Percentiles rank a stretch among this genome's conserved stretches.
phyloP scores from a whole-genome alignment of 2,329 filamentous ascomycete species.

The Geosmithia morbida region DNA sequence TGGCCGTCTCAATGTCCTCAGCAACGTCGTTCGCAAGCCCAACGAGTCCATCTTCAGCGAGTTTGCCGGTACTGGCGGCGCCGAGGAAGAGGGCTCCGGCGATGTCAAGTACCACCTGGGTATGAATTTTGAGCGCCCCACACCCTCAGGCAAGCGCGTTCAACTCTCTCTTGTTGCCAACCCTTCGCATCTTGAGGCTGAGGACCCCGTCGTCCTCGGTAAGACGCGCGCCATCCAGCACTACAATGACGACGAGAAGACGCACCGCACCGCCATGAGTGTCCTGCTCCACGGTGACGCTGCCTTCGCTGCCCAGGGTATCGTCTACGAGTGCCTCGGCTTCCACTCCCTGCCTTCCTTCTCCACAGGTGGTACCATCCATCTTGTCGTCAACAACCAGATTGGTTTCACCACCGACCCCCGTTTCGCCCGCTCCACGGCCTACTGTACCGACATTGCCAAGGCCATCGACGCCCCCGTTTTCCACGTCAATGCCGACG shows the following conservation, averaged over 20 bases:
- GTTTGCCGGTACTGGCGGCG: constrained; percentile 77
- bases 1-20: constrained; percentile 93
- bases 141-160: constrained; percentile 96
- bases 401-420: constrained; percentile 99
- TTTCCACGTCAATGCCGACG: constrained; percentile 98
- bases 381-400: constrained; percentile 98
- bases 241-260: constrained; percentile 93
- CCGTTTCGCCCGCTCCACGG: constrained; percentile 89
- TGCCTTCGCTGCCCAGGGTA: constrained; percentile 88
- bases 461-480: constrained; percentile 97
- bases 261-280: constrained; percentile 84
- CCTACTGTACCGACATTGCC: constrained; percentile 98
- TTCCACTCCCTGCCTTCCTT: constrained; percentile 94
- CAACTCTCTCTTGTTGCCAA: constrained; percentile 97
- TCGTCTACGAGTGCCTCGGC: constrained; percentile 97
- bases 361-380: constrained; percentile 93
- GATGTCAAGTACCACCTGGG: constrained; percentile 99
- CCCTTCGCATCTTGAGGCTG: constrained; percentile 93
- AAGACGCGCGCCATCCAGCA: constrained; percentile 97
- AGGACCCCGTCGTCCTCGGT: constrained; percentile 93
- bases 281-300: constrained; percentile 95
- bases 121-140: constrained; percentile 99
- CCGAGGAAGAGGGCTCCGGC: constrained; percentile 89
- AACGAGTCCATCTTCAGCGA: constrained; percentile 99
- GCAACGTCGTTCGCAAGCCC: constrained; percentile 96